Conservation (phyloP, 768 basidiomycete genomes). For the Kwoniella heveanensis region DNA sequence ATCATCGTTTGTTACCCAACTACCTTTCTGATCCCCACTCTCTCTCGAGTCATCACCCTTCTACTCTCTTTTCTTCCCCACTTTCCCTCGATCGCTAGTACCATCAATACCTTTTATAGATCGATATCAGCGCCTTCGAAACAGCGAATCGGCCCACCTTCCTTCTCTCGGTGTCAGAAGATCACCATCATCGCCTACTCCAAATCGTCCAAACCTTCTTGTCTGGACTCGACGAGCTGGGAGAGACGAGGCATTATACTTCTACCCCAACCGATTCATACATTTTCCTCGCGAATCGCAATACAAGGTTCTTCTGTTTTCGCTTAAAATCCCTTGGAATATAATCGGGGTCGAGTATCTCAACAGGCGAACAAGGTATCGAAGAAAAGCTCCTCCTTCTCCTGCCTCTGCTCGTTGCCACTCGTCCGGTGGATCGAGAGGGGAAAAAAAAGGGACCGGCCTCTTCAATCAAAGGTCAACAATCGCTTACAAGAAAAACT, state of each 20-base stretch:
- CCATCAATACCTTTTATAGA: background rate
- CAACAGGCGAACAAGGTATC: background rate
- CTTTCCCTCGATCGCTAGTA: background rate
- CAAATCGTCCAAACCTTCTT: background rate
- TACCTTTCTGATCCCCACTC: background rate
- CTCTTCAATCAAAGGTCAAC: background rate
- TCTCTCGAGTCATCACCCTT: background rate
- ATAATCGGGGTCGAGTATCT: too few relatives aligned
- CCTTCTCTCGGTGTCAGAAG: background rate
- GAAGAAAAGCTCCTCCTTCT: background rate
- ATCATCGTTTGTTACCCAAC: background rate
- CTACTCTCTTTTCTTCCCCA: background rate
- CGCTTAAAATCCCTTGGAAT: background rate
- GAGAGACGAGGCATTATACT: background rate
- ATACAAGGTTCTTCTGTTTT: background rate
- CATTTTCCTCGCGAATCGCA: background rate
- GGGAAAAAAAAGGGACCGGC: background rate
- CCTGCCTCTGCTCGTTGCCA: background rate
- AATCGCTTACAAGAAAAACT: background rate
- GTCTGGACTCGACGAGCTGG: background rate
- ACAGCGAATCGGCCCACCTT: background rate
- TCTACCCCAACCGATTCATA: background rate
- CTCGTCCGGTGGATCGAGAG: background rate
- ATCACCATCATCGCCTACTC: too few relatives aligned
- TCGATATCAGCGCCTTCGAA: background rate